A percentile compares a stretch with the other conserved stretches of the same genome.
phyloP scores from a whole-genome alignment of 768 basidiomycete genomes.

The Phlebiopsis gigantea region DNA sequence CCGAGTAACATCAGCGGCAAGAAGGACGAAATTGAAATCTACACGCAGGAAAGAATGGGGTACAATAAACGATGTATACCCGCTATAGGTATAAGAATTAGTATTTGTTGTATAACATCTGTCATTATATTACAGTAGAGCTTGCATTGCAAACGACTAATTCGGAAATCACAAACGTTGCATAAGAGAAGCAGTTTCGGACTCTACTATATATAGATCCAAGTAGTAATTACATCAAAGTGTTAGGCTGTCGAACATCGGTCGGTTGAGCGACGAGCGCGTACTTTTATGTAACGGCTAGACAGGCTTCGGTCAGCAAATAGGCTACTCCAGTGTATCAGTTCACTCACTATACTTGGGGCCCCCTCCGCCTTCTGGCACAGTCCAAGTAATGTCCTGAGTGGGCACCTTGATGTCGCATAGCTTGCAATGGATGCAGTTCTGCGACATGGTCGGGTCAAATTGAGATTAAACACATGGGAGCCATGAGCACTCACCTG shows the following conservation, averaged over 20 bases:
- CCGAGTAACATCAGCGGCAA: not conserved
- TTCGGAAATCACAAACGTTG: not conserved
- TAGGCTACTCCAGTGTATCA: not conserved
- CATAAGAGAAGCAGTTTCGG: not conserved
- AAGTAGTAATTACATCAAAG: not conserved
- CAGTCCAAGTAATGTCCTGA: constrained; percentile 95
- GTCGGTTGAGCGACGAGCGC: not conserved
- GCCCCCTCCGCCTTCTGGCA: constrained; percentile 94
- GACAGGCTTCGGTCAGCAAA: not conserved
- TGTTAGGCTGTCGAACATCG: not conserved
- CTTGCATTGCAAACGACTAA: not conserved
- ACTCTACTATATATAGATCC: not conserved
- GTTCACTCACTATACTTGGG: constrained; percentile 82
- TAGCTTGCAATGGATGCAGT: constrained; percentile 91
- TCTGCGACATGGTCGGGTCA: constrained; percentile 43
- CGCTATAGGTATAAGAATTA: not conserved
- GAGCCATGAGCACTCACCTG: constrained; percentile 50
- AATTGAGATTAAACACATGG: constrained; percentile 1
- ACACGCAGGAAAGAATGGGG: not conserved
- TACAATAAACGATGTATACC: not conserved
- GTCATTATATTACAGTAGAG: constrained; percentile 2
- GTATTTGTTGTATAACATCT: constrained; percentile 3
- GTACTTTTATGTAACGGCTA: constrained; percentile 8
- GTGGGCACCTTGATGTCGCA: constrained; percentile 97
- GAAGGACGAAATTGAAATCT: not conserved